Evolutionary conservation across 306 rosid genomes (phyloP), one percentile per base, ranked within the genome.

Genomic region (Hippophae rhamnoides): DNA sequence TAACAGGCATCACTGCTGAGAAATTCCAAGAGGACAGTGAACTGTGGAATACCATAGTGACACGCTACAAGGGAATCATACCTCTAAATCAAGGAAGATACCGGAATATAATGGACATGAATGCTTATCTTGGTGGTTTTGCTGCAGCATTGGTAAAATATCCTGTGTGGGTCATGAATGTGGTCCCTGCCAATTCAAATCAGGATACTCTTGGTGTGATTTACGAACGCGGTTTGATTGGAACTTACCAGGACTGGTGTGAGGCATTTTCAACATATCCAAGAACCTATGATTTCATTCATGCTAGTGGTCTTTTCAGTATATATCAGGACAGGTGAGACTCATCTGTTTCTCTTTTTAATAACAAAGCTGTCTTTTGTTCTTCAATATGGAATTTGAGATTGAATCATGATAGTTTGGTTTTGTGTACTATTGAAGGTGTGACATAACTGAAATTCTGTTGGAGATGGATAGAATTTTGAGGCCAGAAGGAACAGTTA

Each of bases 211-310:
- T 93, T 0, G 99, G 97, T 42, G 75, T 72, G 61, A 84, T 93
- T 14, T 93, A 71, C 48, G 99, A 88, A 73, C 76, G 97, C 13
- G 99, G 99, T 8, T 51, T 93, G n/a, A 93, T 88, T 13, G 99
- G 99, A 52, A 68, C 97, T 40, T 93, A 93, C 76, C 93, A 88
- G 54, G 89, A 93, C 42, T 84, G 99, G 97, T 93, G 97, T 0
- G 97, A 93, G 76, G 99, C 90, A 45, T 83, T 92, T 75, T 88
- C 99, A 9, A 88, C 96, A 2, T 88, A 88, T 65, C 99, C 99
- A 13, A 80, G 97, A 72, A 93, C 99, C 2, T 93, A 93, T 44
- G 97, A 93, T 75, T 85, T 93, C 73, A 88, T 86, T 51, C 99
- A 93, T 61, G 97, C 99, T 9, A 57, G 73, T 6, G 81, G 78